phyloP scores from a whole-genome alignment of 192 early-diverging fungal species.

The Gigaspora rosea region DNA sequence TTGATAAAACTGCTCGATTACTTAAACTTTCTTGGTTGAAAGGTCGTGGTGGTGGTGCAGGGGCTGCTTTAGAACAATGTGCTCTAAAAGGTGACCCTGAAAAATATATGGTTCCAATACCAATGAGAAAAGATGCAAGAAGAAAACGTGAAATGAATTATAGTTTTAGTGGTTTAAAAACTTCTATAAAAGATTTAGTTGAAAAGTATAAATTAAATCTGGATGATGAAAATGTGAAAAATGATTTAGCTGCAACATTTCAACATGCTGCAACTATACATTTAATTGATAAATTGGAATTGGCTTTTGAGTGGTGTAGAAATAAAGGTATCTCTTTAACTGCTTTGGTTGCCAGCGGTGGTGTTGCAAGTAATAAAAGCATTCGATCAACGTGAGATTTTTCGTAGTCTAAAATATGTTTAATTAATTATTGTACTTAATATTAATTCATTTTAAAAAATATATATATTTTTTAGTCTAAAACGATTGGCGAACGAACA shows the following conservation, averaged over 20 bases:
- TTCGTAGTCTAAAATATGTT: not conserved
- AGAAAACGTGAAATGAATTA: conserved; percentile 56
- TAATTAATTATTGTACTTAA: not conserved
- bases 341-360: conserved; percentile 72
- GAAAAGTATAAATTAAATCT: conserved; percentile 43
- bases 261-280: conserved; percentile 62
- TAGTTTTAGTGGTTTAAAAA: conserved; percentile 78
- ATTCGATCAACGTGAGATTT: conserved; percentile 44
- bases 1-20: conserved; percentile 75
- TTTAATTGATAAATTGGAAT: conserved; percentile 62
- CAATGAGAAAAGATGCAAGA: conserved; percentile 59
- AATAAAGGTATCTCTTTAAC: conserved; percentile 40
- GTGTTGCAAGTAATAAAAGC: conserved; percentile 72
- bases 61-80: conserved; percentile 66
- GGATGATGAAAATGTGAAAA: conserved; percentile 35
- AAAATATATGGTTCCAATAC: conserved; percentile 55
- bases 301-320: conserved; percentile 52
- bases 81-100: conserved; percentile 55
- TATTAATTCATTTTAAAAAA: not conserved
- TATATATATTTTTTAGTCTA: conserved; percentile 29
- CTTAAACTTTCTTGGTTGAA: conserved; percentile 64
- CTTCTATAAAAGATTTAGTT: conserved; percentile 59
- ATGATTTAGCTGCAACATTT: conserved; percentile 74
- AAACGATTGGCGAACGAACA: conserved; percentile 39
- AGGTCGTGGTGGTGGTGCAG: conserved; percentile 67